A percentile compares a stretch with the other conserved stretches of the same genome.
Conservation (phyloP, 2,329 filamentous ascomycete species). For the Botrytis aclada region DNA sequence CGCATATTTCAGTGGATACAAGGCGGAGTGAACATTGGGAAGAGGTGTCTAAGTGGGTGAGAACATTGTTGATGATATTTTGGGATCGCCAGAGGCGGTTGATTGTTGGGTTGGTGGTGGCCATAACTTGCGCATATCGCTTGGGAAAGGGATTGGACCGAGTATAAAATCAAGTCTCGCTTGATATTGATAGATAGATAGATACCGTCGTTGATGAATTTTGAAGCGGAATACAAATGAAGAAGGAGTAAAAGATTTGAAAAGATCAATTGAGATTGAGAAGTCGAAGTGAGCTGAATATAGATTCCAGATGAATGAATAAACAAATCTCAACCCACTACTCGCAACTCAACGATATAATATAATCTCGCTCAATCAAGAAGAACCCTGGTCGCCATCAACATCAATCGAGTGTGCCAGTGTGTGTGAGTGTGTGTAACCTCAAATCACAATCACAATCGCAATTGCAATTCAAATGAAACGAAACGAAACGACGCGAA, state of each 20-base stretch:
- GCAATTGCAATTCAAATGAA: neutral
- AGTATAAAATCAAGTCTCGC: neutral
- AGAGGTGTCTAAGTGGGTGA: conserved; percentile 34
- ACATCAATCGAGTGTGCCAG: neutral
- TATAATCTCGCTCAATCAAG: neutral
- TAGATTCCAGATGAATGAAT: neutral
- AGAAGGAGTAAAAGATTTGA: neutral
- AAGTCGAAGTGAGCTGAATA: neutral
- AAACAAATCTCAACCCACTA: neutral
- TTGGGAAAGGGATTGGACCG: neutral
- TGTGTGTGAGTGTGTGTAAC: neutral
- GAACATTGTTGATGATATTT: conserved; percentile 30
- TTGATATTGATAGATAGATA: neutral
- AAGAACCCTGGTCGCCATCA: neutral
- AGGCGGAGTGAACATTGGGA: conserved; percentile 58
- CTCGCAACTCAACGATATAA: neutral
- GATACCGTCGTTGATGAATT: neutral
- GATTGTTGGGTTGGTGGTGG: conserved; percentile 33
- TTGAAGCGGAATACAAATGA: neutral
- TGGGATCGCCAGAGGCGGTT: conserved; percentile 38
- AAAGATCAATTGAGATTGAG: neutral
- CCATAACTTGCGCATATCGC: conserved; percentile 39
- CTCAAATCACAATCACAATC: neutral
- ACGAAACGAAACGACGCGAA: neutral
- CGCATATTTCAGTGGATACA: conserved; percentile 67